Percentiles rank a stretch among this genome's conserved stretches.
phyloP scores from a whole-genome alignment of 2,329 filamentous ascomycete genomes.

The Fusarium subglutinans region DNA sequence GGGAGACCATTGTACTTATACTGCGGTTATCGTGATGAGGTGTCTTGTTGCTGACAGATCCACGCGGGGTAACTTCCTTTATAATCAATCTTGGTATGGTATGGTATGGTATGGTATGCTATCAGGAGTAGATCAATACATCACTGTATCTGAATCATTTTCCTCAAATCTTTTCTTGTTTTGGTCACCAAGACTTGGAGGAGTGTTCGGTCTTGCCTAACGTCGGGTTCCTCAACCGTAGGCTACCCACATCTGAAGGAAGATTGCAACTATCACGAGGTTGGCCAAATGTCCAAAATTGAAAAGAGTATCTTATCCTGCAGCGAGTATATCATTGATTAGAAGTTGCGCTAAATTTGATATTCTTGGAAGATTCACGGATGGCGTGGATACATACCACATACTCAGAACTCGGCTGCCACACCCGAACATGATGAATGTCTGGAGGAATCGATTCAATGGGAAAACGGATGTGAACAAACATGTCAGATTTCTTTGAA shows the following conservation, averaged over 20 bases:
- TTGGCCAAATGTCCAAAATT: background rate
- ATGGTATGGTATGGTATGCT: background rate
- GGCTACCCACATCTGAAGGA: background rate
- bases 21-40: background rate
- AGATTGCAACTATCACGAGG: background rate
- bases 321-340: background rate
- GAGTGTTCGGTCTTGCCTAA: background rate
- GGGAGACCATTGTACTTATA: background rate
- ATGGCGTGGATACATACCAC: background rate
- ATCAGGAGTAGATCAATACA: background rate
- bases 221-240: background rate
- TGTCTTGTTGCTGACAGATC: constrained; percentile 1
- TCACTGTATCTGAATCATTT: background rate
- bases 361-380: background rate
- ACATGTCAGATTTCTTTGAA: background rate
- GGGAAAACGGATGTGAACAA: background rate
- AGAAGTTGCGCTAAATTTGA: background rate
- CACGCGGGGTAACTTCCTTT: background rate
- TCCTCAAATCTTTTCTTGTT: background rate
- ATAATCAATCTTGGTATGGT: background rate
- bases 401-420: background rate
- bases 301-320: background rate
- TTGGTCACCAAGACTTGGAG: background rate
- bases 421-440: background rate
- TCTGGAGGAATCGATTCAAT: background rate